phyloP scores from a whole-genome alignment of 1,284 basidiomycete species.

The Sporisorium reilianum region DNA sequence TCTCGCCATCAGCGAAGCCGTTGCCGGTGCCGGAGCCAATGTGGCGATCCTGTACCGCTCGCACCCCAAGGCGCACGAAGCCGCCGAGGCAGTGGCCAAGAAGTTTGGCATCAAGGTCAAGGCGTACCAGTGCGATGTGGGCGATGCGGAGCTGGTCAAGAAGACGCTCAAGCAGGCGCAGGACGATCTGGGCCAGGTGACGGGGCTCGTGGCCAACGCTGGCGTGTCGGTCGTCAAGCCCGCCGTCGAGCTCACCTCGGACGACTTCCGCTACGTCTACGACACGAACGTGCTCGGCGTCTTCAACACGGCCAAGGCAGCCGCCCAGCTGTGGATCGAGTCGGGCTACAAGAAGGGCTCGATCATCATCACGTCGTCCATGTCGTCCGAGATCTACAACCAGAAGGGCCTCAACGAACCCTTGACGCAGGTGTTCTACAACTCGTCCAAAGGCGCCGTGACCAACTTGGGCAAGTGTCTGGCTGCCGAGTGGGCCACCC shows the following conservation, averaged over 20 bases:
- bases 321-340: constrained; percentile 68
- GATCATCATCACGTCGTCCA: constrained; percentile 68
- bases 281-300: constrained; percentile 69
- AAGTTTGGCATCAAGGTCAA: constrained; percentile 66
- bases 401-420: constrained; percentile 65
- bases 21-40: constrained; percentile 67
- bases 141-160: constrained; percentile 64
- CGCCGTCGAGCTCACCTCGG: constrained; percentile 66
- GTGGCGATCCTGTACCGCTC: constrained; percentile 68
- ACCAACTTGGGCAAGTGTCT: constrained; percentile 69
- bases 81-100: constrained; percentile 64
- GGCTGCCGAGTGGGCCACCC: constrained; percentile 67
- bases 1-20: constrained; percentile 67
- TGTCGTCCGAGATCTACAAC: constrained; percentile 70
- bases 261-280: constrained; percentile 69
- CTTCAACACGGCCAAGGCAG: constrained; percentile 68
- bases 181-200: constrained; percentile 64
- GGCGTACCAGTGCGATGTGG: constrained; percentile 70
- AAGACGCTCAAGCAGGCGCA: constrained; percentile 63
- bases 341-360: constrained; percentile 67
- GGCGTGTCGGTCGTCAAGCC: constrained; percentile 69
- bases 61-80: constrained; percentile 67
- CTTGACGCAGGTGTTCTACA: constrained; percentile 68
- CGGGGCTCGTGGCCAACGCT: constrained; percentile 66
- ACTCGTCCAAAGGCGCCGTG: constrained; percentile 68